Conservation (phyloP, 345 rosid genomes). For the Eucalyptus victrix region DNA sequence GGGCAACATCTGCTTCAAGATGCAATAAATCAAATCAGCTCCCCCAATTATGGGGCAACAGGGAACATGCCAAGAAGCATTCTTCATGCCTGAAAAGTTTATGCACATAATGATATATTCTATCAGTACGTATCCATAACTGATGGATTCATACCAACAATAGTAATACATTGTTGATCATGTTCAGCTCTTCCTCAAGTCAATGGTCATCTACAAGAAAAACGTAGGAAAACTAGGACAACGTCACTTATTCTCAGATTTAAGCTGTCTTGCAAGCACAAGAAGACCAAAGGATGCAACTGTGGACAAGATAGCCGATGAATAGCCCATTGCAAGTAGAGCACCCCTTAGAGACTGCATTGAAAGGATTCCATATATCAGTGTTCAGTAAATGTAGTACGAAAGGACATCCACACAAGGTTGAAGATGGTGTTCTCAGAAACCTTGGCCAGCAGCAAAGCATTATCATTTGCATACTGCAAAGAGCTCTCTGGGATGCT, state of each 20-base stretch:
- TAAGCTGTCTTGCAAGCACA: constrained; percentile 50
- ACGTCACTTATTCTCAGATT: constrained; percentile 41
- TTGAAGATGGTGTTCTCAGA: background rate
- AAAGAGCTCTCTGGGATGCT: constrained; percentile 68
- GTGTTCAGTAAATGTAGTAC: background rate
- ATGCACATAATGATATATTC: background rate
- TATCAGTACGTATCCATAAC: background rate
- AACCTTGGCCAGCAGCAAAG: constrained; percentile 72
- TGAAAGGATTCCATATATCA: background rate
- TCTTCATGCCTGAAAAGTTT: background rate
- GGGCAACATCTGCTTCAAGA: background rate
- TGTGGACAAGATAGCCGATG: constrained; percentile 54
- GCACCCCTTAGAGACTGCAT: constrained; percentile 82
- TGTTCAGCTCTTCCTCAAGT: background rate
- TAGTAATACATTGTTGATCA: background rate
- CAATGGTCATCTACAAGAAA: background rate
- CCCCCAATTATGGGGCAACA: background rate
- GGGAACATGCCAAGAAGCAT: background rate
- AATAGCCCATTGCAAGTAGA: constrained; percentile 48
- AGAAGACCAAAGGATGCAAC: constrained; percentile 49
- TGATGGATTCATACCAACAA: background rate
- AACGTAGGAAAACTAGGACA: background rate
- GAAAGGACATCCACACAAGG: background rate
- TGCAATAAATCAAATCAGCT: background rate
- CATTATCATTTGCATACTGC: constrained; percentile 90